These are phyloP conservation scores for Cardamine occulta DNA, from an alignment of 345 rosid species.

Conservation along the genomic window DNA sequence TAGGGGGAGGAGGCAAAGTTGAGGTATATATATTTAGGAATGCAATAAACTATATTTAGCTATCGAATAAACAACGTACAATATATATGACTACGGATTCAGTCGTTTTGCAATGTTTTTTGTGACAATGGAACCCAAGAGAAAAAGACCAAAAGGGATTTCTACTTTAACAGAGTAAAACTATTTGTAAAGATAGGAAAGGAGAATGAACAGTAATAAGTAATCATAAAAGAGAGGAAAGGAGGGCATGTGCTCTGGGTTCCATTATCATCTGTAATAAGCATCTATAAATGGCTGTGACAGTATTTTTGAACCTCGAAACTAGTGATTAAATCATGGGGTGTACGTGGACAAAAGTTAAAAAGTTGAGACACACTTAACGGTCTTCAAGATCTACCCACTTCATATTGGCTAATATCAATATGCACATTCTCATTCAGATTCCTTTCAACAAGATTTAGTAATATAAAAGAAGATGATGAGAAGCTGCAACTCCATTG, in stretches of 20 bases:
- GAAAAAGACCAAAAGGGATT: constrained; percentile 8
- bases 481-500: constrained; percentile 12
- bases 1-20: background rate
- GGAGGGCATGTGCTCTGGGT: constrained; percentile 36
- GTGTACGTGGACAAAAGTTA: constrained; percentile 26
- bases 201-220: background rate
- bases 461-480: background rate
- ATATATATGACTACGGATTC: background rate
- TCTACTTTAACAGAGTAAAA: constrained; percentile 15
- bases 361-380: constrained; percentile 33
- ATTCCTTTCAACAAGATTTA: background rate
- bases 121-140: background rate
- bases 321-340: constrained; percentile 21
- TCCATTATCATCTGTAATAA: constrained; percentile 19
- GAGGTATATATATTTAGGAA: constrained; percentile 9
- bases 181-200: background rate
- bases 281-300: constrained; percentile 6
- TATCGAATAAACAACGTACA: background rate
- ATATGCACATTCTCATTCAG: background rate
- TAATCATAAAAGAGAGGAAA: constrained; percentile 4
- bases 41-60: background rate
- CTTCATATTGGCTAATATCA: background rate
- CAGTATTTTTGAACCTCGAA: constrained; percentile 32
- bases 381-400: constrained; percentile 33
- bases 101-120: background rate